These are phyloP conservation scores for Malus hybrid DNA, from an alignment of 331 rosid species.

Conservation along the genomic window DNA sequence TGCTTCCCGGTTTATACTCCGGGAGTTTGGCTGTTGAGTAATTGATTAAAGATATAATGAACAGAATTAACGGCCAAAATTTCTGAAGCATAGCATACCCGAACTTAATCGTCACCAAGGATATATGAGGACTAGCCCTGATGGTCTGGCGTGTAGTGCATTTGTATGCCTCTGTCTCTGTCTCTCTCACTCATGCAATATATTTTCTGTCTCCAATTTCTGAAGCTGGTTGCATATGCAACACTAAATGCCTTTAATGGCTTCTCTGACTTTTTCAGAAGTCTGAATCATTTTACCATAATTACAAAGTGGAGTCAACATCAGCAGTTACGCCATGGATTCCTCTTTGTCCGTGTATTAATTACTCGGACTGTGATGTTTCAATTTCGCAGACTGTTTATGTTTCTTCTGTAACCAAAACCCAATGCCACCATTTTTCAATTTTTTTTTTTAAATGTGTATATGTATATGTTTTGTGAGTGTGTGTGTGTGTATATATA, in stretches of 20 bases:
- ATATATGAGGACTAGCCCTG: neutral
- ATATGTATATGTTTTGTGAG: too few species aligned
- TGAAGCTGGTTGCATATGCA: constrained; percentile 22
- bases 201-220: constrained; percentile 20
- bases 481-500: too few species aligned
- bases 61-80: too few species aligned
- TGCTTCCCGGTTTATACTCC: too few species aligned
- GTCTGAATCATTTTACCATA: constrained; percentile 28
- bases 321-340: constrained; percentile 36
- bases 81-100: too few species aligned
- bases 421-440: neutral
- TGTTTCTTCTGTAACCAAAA: neutral
- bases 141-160: neutral
- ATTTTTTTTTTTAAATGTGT: too few species aligned
- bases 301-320: constrained; percentile 28
- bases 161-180: neutral
- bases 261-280: constrained; percentile 11
- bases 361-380: constrained; percentile 12
- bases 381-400: neutral
- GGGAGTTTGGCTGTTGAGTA: too few species aligned
- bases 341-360: constrained; percentile 3
- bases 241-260: constrained; percentile 33
- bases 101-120: neutral
- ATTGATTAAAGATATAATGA: too few species aligned
- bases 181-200: neutral